Evolutionary conservation across 345 rosid genomes (phyloP), one percentile per base, ranked within the genome.

Genomic region (Mallotus nudiflorus): DNA sequence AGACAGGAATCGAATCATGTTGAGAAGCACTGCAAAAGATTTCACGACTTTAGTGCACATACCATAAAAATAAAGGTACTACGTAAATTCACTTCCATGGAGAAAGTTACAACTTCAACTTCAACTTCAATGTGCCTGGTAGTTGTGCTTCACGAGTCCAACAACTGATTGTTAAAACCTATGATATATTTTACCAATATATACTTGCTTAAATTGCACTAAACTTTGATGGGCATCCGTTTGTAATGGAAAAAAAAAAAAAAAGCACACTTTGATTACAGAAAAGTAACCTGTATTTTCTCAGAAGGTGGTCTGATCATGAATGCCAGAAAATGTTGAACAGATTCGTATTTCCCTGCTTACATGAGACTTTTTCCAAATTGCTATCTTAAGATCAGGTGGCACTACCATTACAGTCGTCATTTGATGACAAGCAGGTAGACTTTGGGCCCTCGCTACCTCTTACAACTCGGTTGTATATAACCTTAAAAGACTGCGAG

Each of bases 401-500:
- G 22, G 86, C 74, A 71, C 75, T 67, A 73, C 86, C 85, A 37
- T 77, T 74, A 76, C 79, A 81, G 48, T 77, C 81, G 63, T 77
- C 84, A 42, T 61, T 68, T 20, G 83, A 62, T 72, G 79, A 52
- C 62, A 80, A 53, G 75, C 66, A 64, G 46, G 80, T 60, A 68
- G 84, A 64, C 74, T 85, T 89, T 59, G 93, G 89, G 82, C 87
- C 74, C 79, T 86, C 97, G 28, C 88, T 87, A 67, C 89, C 89
- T 81, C 94, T 82, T 70, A 95, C 84, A 27, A 95, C 92, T 77
- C 97, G 84, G 84, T 78, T 95, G 76, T 80, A 86, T 67, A 75
- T 66, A 51, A 87, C 76, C 82, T 95, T 95, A 78, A 92, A 95
- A 49, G 96, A 84, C 73, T 87, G 96, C n/a, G 99, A 90, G 56